A percentile compares a stretch with the other conserved stretches of the same genome.
phyloP scores from a whole-genome alignment of 257 asterid species.

The Solanum chilense region DNA sequence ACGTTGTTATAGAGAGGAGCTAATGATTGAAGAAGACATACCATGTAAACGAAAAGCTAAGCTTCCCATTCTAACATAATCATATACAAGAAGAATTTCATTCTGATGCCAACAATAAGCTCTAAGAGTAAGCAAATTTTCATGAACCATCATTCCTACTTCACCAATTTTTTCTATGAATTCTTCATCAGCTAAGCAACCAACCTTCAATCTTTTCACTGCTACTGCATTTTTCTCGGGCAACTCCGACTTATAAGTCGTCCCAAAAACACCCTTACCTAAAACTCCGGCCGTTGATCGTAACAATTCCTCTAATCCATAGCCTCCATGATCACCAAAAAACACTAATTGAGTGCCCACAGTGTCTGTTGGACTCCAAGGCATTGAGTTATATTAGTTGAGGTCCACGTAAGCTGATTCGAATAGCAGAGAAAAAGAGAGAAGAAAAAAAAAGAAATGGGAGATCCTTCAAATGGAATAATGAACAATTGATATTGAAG shows the following conservation, averaged over 20 bases:
- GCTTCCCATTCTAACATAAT: conserved; percentile 15
- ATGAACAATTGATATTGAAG: neutral
- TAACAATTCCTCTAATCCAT: conserved; percentile 10
- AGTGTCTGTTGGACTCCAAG: neutral
- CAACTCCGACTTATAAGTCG: conserved; percentile 8
- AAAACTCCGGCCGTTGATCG: neutral
- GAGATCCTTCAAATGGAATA: neutral
- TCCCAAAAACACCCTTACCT: conserved; percentile 12
- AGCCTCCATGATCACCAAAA: neutral
- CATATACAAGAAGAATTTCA: conserved; percentile 13
- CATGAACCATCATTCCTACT: conserved; percentile 8
- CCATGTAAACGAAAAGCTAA: conserved; percentile 22
- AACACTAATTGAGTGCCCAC: neutral
- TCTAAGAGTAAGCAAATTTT: conserved; percentile 8
- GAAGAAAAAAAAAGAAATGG: neutral
- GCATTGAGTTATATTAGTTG: neutral
- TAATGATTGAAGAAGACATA: neutral
- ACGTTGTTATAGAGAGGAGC: neutral
- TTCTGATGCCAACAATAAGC: conserved; percentile 1
- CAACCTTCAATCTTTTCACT: conserved; percentile 11
- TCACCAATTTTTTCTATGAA: conserved; percentile 5
- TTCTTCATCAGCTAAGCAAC: neutral
- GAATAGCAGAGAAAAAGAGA: neutral
- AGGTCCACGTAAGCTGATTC: accelerated
- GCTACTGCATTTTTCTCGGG: neutral